phyloP scores from a whole-genome alignment of 2,329 filamentous ascomycete genomes.

The Aspergillus sp. region DNA sequence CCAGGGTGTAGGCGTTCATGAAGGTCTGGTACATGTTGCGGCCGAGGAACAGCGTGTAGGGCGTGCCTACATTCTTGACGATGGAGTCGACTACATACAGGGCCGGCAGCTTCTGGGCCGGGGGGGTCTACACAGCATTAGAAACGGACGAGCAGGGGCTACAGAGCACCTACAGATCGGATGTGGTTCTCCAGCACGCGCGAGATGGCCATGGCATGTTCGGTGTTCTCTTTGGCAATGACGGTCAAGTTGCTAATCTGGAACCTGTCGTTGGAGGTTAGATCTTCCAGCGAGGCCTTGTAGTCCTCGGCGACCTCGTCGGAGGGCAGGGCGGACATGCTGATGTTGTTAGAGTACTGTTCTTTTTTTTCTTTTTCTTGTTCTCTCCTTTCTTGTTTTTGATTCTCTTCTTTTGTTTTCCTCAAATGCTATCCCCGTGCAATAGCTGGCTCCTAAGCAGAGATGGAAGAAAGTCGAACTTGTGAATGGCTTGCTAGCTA shows the following conservation, averaged over 20 bases:
- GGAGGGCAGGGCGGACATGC: constrained; percentile 53
- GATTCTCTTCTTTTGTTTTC: constrained; percentile 8
- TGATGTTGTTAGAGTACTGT: constrained; percentile 42
- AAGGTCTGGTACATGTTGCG: constrained; percentile 88
- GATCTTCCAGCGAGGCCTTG: constrained; percentile 81
- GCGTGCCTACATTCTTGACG: constrained; percentile 96
- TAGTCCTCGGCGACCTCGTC: constrained; percentile 94
- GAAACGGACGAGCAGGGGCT: constrained; percentile 19
- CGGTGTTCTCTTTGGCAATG: constrained; percentile 94
- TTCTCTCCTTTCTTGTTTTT: constrained; percentile 6
- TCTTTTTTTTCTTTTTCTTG: constrained; percentile 12
- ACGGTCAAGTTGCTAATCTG: constrained; percentile 96
- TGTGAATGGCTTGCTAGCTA: constrained; percentile 40
- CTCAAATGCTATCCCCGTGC: constrained; percentile 17
- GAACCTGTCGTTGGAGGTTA: constrained; percentile 81
- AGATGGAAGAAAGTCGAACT: constrained; percentile 29
- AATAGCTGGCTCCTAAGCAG: no score
- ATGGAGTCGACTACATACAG: constrained; percentile 97
- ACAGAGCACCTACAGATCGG: constrained; percentile 63
- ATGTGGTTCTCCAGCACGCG: constrained; percentile 87
- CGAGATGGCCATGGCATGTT: constrained; percentile 88
- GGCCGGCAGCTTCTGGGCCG: constrained; percentile 84
- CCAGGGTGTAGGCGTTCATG: constrained; percentile 90
- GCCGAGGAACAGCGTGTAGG: constrained; percentile 91
- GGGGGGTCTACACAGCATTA: constrained; percentile 58